Evolutionary conservation across 148 eudicot species (phyloP).

Genomic region (Rhododendron simsii): DNA sequence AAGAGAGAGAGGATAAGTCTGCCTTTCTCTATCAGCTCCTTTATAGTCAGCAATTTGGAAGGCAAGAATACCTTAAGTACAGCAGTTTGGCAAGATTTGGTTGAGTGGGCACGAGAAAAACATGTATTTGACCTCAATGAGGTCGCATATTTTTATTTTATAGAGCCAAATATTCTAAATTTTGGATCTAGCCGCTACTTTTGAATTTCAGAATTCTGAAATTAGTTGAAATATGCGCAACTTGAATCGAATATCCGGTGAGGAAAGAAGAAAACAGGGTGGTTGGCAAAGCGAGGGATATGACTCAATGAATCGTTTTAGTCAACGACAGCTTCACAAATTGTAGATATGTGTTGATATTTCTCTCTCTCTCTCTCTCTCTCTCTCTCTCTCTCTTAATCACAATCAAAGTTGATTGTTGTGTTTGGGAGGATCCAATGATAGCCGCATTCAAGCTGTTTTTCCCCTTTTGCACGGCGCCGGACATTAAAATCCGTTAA

Average conservation of each 20-base stretch:
- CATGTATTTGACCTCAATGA: no score
- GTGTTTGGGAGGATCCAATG: neutral
- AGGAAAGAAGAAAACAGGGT: neutral
- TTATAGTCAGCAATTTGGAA: neutral
- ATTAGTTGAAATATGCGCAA: neutral
- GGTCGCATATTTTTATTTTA: no score
- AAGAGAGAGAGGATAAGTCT: neutral
- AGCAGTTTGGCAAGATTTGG: neutral
- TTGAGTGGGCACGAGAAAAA: no score
- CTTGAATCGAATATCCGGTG: neutral
- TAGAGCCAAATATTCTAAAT: no score
- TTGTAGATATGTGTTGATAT: neutral
- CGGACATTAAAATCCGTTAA: neutral
- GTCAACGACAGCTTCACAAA: conserved; percentile 2
- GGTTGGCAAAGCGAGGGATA: neutral
- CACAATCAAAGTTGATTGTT: neutral
- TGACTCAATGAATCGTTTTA: neutral
- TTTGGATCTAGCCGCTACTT: no score
- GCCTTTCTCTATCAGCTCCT: neutral
- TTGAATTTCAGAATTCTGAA: fast-evolving
- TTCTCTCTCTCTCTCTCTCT: neutral
- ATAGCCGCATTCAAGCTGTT: neutral
- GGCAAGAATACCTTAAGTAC: neutral
- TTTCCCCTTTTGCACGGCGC: neutral
- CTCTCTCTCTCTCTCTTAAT: neutral